Conservation (phyloP, 164 flowering plant genomes). For the Malania oleifera region DNA sequence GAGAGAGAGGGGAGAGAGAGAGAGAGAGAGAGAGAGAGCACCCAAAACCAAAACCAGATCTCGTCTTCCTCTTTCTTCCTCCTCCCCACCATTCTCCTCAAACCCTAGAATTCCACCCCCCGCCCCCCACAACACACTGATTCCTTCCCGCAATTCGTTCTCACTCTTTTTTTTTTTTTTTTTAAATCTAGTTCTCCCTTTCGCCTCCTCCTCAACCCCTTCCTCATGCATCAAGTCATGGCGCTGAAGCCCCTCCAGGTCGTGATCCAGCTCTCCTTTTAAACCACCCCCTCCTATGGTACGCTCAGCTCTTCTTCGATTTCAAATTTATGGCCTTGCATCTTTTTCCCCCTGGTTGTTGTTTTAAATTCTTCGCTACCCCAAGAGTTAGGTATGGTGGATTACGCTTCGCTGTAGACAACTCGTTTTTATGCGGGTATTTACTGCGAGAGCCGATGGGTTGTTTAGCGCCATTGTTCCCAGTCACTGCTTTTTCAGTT, state of each 20-base stretch:
- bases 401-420: not conserved
- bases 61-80: too few relatives aligned
- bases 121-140: not conserved
- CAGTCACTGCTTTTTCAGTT: constrained; percentile 1
- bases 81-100: too few relatives aligned
- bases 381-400: not conserved
- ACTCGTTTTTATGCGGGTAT: not conserved
- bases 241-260: not conserved
- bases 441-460: constrained; percentile 5
- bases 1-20: not conserved
- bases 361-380: not conserved
- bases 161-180: not conserved
- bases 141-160: not conserved
- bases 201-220: not conserved
- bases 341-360: not conserved
- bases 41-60: too few relatives aligned
- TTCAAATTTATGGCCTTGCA: too few relatives aligned
- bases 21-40: too few relatives aligned
- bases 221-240: not conserved
- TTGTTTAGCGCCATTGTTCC: constrained; percentile 6
- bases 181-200: not conserved
- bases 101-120: too few relatives aligned
- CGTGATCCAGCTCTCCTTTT: not conserved
- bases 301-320: not conserved
- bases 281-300: constrained; percentile 1